These are phyloP conservation scores for Amaranthus tricolor DNA, from an alignment of 179 eudicot genomes.

Conservation along the genomic window DNA sequence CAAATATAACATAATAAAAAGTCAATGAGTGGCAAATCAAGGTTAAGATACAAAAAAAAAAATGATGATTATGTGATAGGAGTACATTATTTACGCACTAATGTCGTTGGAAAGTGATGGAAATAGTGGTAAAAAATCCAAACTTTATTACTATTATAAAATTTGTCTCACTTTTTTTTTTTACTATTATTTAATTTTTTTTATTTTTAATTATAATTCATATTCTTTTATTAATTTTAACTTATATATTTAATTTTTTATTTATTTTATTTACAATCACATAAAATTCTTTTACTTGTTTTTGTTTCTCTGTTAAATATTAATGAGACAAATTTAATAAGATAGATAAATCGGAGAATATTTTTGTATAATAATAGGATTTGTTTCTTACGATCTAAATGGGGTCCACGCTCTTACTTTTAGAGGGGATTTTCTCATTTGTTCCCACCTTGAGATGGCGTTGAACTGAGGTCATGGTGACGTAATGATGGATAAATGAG, in stretches of 20 bases:
- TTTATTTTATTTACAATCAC: not conserved
- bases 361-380: not conserved
- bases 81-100: no score
- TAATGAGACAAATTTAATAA: not conserved
- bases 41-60: no score
- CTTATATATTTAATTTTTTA: not conserved
- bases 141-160: no score
- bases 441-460: constrained; percentile 38
- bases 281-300: not conserved
- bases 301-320: not conserved
- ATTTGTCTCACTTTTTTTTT: no score
- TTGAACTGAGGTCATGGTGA: constrained; percentile 32
- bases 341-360: not conserved
- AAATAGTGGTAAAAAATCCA: no score
- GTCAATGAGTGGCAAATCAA: no score
- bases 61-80: no score
- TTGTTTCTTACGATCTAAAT: not conserved
- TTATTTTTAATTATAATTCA: not conserved
- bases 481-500: not conserved
- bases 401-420: constrained; percentile 16
- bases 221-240: no score
- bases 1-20: no score
- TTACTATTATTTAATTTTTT: no score
- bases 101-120: no score
- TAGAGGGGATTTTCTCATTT: constrained; percentile 27